Evolutionary conservation across 768 basidiomycete species (phyloP), one percentile per base, ranked within the genome.

Genomic region (Trametes sanguinea): DNA sequence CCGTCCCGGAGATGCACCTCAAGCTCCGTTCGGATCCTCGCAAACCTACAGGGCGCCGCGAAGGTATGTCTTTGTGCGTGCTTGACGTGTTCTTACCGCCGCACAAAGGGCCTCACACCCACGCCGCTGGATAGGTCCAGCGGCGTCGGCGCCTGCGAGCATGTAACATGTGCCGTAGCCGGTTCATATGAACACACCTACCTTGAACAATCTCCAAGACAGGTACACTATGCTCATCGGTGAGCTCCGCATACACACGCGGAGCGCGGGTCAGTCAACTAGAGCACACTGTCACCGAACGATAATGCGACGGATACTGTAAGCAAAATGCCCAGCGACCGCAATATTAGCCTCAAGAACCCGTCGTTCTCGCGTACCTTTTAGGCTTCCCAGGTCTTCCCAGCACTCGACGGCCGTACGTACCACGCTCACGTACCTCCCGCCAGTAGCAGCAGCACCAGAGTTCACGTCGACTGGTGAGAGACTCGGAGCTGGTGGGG

Each of bases 241-340:
- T 37, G 16, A 46, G 43, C 54, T 55, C 54, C 54, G 54, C 51
- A 29, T 46, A 10, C 13, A 32, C 43, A 33, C 44, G 54, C 54
- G 54, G 54, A 55, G 54, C 54, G 44, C 48, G 29, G 48, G 27
- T 17, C 48, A 50, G 27, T 32, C 29, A 50, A n/a, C 29, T 30
- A 50, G 30, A 50, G 29, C 48, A 11, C 27, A 50, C 10, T 50
- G 48, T 13, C 48, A 32, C 48, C 29, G 45, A 46, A 4, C 10
- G 35, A 37, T 17, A 45, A 8, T 17, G 48, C 30, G 48, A 32
- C 29, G 48, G 4, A 32, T 7, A 10, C 22, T 22, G 22, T 22
- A 22, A 22, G 22, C 22, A 22, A 1, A 22, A 22, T 22, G 22
- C 22, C 22, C 22, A 22, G 22, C 22, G 22, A 22, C 22, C 22